Conservation (phyloP, 2,329 filamentous ascomycete species). For the Colletotrichum zoysiae region DNA sequence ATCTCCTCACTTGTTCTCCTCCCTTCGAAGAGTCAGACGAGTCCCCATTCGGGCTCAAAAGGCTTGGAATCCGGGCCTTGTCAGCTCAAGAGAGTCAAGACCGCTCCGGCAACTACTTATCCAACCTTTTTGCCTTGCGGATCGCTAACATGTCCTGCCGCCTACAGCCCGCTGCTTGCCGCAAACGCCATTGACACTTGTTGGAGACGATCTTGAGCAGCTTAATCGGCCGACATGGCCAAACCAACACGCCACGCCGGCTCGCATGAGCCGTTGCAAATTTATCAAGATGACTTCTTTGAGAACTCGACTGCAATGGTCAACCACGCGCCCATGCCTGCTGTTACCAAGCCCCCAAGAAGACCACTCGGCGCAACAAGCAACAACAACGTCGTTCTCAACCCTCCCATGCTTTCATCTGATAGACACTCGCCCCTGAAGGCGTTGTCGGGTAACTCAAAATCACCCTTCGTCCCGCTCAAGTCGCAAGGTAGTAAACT, state of each 20-base stretch:
- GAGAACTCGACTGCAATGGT: slow-evolving; percentile 62
- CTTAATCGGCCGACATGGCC: slow-evolving; percentile 63
- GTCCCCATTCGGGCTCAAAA: slow-evolving; percentile 27
- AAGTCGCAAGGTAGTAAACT: slow-evolving; percentile 69
- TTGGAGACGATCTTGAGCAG: slow-evolving; percentile 29
- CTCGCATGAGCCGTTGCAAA: slow-evolving; percentile 62
- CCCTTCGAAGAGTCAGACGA: slow-evolving; percentile 41
- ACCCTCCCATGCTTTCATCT: slow-evolving; percentile 67
- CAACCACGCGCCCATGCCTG: slow-evolving; percentile 69
- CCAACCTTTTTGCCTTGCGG: slow-evolving; percentile 34
- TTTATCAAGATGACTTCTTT: slow-evolving; percentile 66
- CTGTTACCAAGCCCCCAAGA: slow-evolving; percentile 60
- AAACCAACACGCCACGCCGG: slow-evolving; percentile 62
- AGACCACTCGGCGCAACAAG: slow-evolving; percentile 64
- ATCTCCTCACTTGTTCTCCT: slow-evolving; percentile 41
- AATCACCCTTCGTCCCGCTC: slow-evolving; percentile 72
- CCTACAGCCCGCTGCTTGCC: slow-evolving; percentile 33
- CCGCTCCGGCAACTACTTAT: slow-evolving; percentile 39
- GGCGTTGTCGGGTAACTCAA: slow-evolving; percentile 63
- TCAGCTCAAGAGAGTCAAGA: slow-evolving; percentile 25
- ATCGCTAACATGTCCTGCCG: slow-evolving; percentile 38
- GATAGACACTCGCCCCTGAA: slow-evolving; percentile 79
- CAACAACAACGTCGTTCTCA: slow-evolving; percentile 77
- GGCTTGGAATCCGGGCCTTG: slow-evolving; percentile 30
- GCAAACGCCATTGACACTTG: slow-evolving; percentile 18